Base-by-base conservation (phyloP, 352 stramenopile genomes). In the Saprolegnia parasitica region DNA sequence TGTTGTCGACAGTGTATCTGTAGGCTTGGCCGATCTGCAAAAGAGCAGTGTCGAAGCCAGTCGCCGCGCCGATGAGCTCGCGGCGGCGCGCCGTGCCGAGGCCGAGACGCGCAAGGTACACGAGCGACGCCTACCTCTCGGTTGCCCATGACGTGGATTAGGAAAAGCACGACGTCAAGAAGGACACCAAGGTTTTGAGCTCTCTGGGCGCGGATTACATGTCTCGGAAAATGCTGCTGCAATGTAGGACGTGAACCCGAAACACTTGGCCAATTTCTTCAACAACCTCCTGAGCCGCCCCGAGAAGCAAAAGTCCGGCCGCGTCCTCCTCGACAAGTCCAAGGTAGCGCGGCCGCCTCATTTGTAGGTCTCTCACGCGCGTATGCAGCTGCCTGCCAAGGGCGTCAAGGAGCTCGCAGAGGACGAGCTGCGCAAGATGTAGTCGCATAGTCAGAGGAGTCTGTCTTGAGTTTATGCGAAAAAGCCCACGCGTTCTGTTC, bases 261-360 rank as follows among this genome's bases (percentile, higher is more conserved):
- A 89, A 21, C 86, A 94, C 66, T 63, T 94, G 68, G 81, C 87
- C 35, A 94, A 91, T 68, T 94, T 94, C 72, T 94, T 94, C 71
- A 94, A 94, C 74, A 93, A 94, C 60, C 60, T 94, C 60, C 75
- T 94, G 8, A 94, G 86, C 72, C 83, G 84, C 26, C 86, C 86
- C 5, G 86, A 94, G 55, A 94, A 94, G 67, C 26, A 89, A 85
- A 68, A 89, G 42, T 49, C 42, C 3, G 42, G 13, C 13, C 11
- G 42, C 42, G 42, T 49, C 42, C 42, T 49, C 42, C 42, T 49
- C 42, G 42, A 49, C 42, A 49, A 49, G 42, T 1, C 42, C 42
- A 49, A 49, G 42, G 42, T 49, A 49, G 42, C 42, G 42, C 42
- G 42, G 42, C 42, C 11, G 42, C 42, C 29, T 35, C 29, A 35